Base-by-base conservation (phyloP, 495 filamentous ascomycete species). In the Penicillium fimorum region DNA sequence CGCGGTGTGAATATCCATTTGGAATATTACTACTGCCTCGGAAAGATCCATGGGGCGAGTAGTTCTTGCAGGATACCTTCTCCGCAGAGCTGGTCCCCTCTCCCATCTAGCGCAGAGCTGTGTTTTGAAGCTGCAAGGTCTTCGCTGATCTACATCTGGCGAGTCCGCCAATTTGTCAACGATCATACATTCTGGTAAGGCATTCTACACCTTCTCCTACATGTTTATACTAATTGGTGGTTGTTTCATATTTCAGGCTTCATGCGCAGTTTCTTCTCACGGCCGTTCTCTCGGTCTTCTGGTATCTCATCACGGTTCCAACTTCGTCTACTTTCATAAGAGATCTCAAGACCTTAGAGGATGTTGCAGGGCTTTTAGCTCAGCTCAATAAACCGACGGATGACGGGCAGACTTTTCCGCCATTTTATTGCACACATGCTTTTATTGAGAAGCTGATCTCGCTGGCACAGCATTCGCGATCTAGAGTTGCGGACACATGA, bases 11-110 rank as follows among this genome's bases (percentile, higher is more conserved):
- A 54, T 29, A 47, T 70, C 3, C 67, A 69, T 33, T 44, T 70
- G 38, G 68, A 73, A 43, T 71, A 71, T 44, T 70, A 68, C 25
- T 62, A 57, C 41, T 64, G 63, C 29, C 38, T 73, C 1, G 55
- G 59, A 3, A 66, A 59, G 33, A 69, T 73, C 25, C 68, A 70
- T 46, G 66, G 61, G 18, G 64, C 67, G 9, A 61, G 45, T 32
- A 53, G 40, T 32, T 47, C 53, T 5, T 47, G 15, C 29, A 57
- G 57, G 30, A 41, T 53, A 11, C 41, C 51, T 15, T 35, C 41
- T 0, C 44, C 53, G 4, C 50, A 33, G 17, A 49, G 1, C 17
- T 44, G 50, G 47, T 56, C 57, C 3, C 55, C 57, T 25, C 53
- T 68, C 0, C 43, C 61, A 9, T 70, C 68, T 12, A 68, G 68